Percentiles rank a stretch among this genome's conserved stretches.
Evolutionary conservation across 1,284 basidiomycete species (phyloP).

Genomic region (Anthracocystis walkeri): DNA sequence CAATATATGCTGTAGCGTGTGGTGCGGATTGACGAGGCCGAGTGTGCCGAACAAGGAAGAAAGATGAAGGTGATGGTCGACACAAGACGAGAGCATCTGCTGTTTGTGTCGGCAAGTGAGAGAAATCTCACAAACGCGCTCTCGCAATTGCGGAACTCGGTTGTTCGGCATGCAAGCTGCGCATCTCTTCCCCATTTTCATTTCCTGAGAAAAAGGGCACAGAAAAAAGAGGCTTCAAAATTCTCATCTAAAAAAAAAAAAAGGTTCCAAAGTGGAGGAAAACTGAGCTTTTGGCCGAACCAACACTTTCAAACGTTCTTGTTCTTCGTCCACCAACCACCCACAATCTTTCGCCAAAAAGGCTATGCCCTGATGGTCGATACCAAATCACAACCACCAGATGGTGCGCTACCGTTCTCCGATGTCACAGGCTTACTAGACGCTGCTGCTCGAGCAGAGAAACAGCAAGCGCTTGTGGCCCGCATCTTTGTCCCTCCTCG

Average conservation of each 20-base stretch:
- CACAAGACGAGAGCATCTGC: no score
- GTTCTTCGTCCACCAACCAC: conserved; percentile 1
- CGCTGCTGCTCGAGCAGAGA: conserved; percentile 40
- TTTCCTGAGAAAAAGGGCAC: conserved; percentile 4
- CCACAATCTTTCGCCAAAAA: background rate
- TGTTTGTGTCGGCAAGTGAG: no score
- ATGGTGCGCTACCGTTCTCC: conserved; percentile 48
- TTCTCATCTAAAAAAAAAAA: conserved; percentile 1
- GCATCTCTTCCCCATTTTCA: background rate
- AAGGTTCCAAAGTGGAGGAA: conserved; percentile 21
- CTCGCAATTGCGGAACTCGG: no score
- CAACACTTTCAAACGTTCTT: conserved; percentile 14
- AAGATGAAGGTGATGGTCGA: no score
- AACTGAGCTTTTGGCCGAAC: conserved; percentile 15
- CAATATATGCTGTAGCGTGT: no score
- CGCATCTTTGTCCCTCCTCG: conserved; percentile 29
- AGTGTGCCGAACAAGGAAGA: no score
- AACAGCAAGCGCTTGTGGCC: conserved; percentile 42
- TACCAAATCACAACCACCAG: background rate
- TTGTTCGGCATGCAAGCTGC: no score
- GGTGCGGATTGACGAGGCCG: no score
- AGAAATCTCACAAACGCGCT: no score
- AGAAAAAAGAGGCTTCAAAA: conserved; percentile 2
- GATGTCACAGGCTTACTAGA: conserved; percentile 34
- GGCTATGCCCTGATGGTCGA: conserved; percentile 2